phyloP scores from a whole-genome alignment of 208 protist genomes.

The Leishmania major region DNA sequence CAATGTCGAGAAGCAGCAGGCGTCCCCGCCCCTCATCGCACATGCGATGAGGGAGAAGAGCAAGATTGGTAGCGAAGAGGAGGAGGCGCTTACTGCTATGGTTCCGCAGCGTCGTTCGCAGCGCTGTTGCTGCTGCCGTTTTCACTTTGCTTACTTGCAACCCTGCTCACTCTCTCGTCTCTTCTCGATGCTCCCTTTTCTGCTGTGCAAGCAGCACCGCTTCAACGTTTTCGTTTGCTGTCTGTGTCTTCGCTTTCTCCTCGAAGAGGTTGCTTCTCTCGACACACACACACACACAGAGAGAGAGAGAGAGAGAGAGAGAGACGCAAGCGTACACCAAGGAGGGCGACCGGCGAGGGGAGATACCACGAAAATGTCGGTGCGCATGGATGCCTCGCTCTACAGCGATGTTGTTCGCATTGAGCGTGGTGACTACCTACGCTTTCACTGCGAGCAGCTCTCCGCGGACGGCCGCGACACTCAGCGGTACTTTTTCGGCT shows the following conservation, averaged over 20 bases:
- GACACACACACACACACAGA: background rate
- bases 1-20: background rate
- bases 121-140: background rate
- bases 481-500: slow-evolving; percentile 88
- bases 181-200: background rate
- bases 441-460: slow-evolving; percentile 83
- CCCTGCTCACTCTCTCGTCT: background rate
- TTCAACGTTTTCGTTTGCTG: background rate
- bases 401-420: slow-evolving; percentile 83
- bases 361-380: slow-evolving; percentile 47
- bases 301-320: background rate
- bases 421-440: slow-evolving; percentile 78
- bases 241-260: background rate
- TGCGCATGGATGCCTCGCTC: slow-evolving; percentile 80
- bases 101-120: background rate
- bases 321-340: background rate
- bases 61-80: background rate
- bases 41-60: background rate
- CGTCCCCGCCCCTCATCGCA: background rate
- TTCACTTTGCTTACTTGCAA: background rate
- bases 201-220: background rate
- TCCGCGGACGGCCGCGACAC: slow-evolving; percentile 67
- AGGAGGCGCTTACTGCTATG: background rate
- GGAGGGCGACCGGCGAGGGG: background rate
- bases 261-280: background rate